These are phyloP conservation scores for Trichosporon faecale DNA, from an alignment of 1,284 basidiomycete species.

Conservation along the genomic window DNA sequence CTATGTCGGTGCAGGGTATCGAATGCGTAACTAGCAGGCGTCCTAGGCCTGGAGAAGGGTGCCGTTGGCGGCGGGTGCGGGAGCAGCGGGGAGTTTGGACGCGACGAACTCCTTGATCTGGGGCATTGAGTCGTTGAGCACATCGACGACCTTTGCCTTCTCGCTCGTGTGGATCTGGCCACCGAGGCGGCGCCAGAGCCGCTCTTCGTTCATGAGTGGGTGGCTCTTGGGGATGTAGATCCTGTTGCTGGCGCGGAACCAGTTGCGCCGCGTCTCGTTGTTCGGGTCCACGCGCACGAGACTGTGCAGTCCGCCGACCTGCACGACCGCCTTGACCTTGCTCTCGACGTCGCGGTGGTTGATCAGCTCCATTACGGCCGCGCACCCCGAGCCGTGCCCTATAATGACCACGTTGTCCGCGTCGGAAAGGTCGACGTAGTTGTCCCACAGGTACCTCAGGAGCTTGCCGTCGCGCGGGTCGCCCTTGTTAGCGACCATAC, in stretches of 20 bases:
- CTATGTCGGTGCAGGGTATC: constrained; percentile 1
- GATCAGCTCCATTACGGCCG: constrained; percentile 69
- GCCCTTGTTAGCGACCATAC: constrained; percentile 33
- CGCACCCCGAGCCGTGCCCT: constrained; percentile 79
- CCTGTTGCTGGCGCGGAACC: constrained; percentile 47
- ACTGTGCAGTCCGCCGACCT: constrained; percentile 67
- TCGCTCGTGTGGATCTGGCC: constrained; percentile 44
- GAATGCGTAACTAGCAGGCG: not conserved
- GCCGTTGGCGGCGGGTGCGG: not conserved
- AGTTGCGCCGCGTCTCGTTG: constrained; percentile 38
- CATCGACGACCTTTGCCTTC: constrained; percentile 46
- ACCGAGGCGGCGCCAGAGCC: constrained; percentile 42
- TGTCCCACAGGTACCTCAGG: constrained; percentile 88
- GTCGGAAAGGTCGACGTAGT: constrained; percentile 73
- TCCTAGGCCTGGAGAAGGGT: not conserved
- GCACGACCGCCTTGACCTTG: constrained; percentile 66
- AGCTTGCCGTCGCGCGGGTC: constrained; percentile 55
- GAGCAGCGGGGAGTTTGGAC: constrained; percentile 24
- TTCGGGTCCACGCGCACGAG: constrained; percentile 46
- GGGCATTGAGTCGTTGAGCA: constrained; percentile 43
- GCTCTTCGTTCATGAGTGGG: constrained; percentile 43
- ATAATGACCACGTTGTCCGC: constrained; percentile 73
- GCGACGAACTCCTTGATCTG: constrained; percentile 44
- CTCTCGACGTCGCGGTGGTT: constrained; percentile 63
- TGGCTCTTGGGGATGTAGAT: constrained; percentile 47